Base-by-base conservation (phyloP, 208 protist species). In the Lotmaria passim region DNA sequence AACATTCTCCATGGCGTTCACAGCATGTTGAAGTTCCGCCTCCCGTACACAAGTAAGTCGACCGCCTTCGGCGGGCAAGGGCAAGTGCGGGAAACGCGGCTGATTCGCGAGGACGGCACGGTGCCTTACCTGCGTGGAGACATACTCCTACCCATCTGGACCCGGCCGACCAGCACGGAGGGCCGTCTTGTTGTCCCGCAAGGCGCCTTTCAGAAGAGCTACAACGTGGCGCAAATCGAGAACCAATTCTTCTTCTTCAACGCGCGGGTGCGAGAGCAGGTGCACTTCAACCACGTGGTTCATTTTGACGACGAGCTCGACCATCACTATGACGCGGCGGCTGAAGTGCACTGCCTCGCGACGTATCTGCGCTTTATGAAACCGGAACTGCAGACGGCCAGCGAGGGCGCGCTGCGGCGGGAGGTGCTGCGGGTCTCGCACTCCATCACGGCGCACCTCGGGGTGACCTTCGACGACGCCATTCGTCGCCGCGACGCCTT, bases 161-260 rank as follows among this genome's bases (percentile, higher is more conserved):
- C 96, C 36, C 90, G 93, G 6, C 86, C 89, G 17, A 98, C 98
- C n/a, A 98, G 95, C 61, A 98, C 97, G 12, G 97, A 99, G 72
- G 91, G 95, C 23, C 93, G 97, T 11, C 85, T 99, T 0, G 85
- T 99, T 12, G 88, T 96, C 8, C 82, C 79, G 19, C 79, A 85
- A 23, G 90, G 87, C n/a, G 89, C 89, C 2, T 74, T 75, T 30
- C 82, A 74, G 34, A 80, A 83, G n/a, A 28, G 41, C 21, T 96
- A 96, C 76, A 81, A 93, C 64, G 89, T 95, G 3, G 76, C 69
- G n/a, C 65, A 85, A 19, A 66, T 93, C 23, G 90, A 98, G 79
- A 81, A 98, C 55, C 89, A 98, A 69, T 97, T 98, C 79, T 99
- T 98, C 75, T 97, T 97, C 59, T 98, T 98, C 68, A 98, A 99